A percentile compares a stretch with the other conserved stretches of the same genome.
Conservation (phyloP, 2,329 filamentous ascomycete genomes). For the Sarocladiaceae sp. region DNA sequence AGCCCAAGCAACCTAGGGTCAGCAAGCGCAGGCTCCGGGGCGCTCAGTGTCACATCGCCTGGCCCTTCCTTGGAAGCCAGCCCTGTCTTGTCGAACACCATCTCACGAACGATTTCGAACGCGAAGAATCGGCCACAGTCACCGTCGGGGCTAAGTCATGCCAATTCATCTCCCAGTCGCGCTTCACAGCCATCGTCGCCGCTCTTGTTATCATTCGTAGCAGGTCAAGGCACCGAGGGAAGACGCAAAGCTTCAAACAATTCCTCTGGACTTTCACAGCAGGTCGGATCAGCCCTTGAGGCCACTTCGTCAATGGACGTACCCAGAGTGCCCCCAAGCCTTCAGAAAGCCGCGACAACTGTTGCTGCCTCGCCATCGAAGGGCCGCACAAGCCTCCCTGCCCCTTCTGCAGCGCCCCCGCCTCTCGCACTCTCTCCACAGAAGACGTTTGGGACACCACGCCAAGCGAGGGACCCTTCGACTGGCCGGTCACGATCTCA, state of each 20-base stretch:
- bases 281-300: constrained; percentile 56
- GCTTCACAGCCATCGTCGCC: constrained; percentile 65
- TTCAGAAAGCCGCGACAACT: constrained; percentile 55
- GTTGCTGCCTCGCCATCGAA: constrained; percentile 48
- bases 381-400: constrained; percentile 27
- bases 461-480: constrained; percentile 55
- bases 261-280: constrained; percentile 76
- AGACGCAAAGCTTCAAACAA: constrained; percentile 89
- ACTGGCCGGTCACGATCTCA: constrained; percentile 73
- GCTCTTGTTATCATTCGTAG: constrained; percentile 92
- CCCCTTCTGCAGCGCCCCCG: constrained; percentile 29
- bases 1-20: constrained; percentile 42
- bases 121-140: constrained; percentile 84
- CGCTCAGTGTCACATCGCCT: constrained; percentile 45
- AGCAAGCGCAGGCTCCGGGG: constrained; percentile 18
- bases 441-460: constrained; percentile 54
- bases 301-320: constrained; percentile 67
- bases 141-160: constrained; percentile 71
- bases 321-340: constrained; percentile 52
- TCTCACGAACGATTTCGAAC: constrained; percentile 77
- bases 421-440: constrained; percentile 54
- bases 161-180: constrained; percentile 81
- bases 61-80: constrained; percentile 71
- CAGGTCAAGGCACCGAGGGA: constrained; percentile 69
- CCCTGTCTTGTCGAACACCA: constrained; percentile 69